Base-by-base conservation (phyloP, 2,329 filamentous ascomycete genomes). In the Neoscytalidium dimidiatum region DNA sequence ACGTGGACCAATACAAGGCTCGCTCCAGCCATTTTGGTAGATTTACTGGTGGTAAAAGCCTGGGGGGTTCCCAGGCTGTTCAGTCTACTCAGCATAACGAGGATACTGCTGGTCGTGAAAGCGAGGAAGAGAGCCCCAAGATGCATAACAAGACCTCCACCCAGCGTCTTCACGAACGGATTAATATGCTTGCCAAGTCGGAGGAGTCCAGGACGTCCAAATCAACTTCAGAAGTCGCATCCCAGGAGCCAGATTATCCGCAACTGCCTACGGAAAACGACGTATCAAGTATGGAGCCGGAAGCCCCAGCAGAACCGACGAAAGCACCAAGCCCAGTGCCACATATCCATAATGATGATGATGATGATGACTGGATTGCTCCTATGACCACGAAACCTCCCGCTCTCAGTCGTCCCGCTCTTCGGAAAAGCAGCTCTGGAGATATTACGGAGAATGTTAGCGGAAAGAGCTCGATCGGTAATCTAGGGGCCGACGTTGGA, bases 81-180 rank as follows among this genome's bases (percentile, higher is more conserved):
- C 64, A 72, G 35, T 65, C 69, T 21, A 71, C 74, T 23, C 62
- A 67, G 31, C 67, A 71, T 8, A 75, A 77, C 4, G 78, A 80
- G 66, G 75, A 81, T n/a, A 19, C 71, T 70, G 44, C 81, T 51
- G 72, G 81, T 33, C 26, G 9, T 7, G 53, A 44, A 7, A 26
- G 33, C 38, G 63, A 60, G 23, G 84, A 87, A 26, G 84, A 84
- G 48, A 82, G 83, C 31, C 83, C 85, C 5, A 85, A 83, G 69
- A 77, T 85, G 2, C 90, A 94, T 72, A 92, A 88, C 78, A 96
- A 96, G 75, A 94, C 92, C 0, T 96, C 95, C n/a, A 97, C 95
- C 0, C 94, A 98, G 76, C 85, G 92, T 48, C 83, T 99, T 17
- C 93, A 97, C 69, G 94, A 98, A 71, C 92, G 94, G 71, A 98